These are phyloP conservation scores for Acanthamoeba healyi DNA, from an alignment of 208 protist genomes.

Conservation along the genomic window DNA sequence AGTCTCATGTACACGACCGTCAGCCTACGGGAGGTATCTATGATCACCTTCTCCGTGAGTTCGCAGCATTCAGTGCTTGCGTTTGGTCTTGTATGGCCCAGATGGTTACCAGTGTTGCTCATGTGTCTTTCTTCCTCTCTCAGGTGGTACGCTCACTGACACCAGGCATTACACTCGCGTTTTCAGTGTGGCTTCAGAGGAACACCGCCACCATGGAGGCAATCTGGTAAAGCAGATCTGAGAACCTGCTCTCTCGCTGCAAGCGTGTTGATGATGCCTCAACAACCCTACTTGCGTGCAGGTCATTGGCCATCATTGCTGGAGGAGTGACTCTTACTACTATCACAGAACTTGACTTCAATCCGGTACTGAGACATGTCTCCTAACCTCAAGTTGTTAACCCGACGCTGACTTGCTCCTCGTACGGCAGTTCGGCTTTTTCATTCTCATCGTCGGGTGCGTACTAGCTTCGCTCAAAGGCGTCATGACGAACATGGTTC, in stretches of 20 bases:
- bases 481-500: slow-evolving; percentile 72
- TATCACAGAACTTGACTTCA: slow-evolving; percentile 52
- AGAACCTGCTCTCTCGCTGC: too few relatives aligned
- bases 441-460: slow-evolving; percentile 47
- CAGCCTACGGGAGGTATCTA: slow-evolving; percentile 23
- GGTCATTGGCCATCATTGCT: slow-evolving; percentile 63
- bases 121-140: background rate
- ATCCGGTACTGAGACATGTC: background rate
- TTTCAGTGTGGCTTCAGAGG: slow-evolving; percentile 49
- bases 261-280: too few relatives aligned
- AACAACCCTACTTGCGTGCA: too few relatives aligned
- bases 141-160: slow-evolving; percentile 76
- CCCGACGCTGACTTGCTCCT: too few relatives aligned
- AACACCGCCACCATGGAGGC: slow-evolving; percentile 17
- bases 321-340: slow-evolving; percentile 70
- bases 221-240: background rate
- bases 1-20: slow-evolving; percentile 64
- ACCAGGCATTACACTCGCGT: slow-evolving; percentile 76
- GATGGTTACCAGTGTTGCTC: background rate
- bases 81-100: too few relatives aligned
- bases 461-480: slow-evolving; percentile 66
- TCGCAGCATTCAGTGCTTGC: too few relatives aligned
- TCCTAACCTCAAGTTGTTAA: background rate
- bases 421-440: slow-evolving; percentile 51
- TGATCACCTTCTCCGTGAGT: background rate